Evolutionary conservation across 352 stramenopile genomes (phyloP).

Genomic region (Phytophthora brassicae): DNA sequence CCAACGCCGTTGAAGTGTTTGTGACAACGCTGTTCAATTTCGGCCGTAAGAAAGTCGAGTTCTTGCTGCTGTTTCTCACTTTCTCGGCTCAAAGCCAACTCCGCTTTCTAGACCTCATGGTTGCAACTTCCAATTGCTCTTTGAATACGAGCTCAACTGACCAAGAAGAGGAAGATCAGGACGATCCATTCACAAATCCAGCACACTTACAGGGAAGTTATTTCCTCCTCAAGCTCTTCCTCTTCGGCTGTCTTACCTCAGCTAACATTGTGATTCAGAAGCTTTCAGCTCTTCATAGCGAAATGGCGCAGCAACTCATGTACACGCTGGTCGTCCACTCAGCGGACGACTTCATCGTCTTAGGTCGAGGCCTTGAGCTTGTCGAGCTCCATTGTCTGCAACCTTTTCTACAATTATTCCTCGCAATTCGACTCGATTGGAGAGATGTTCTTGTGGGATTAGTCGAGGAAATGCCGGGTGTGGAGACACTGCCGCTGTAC

Average conservation of each 20-base stretch:
- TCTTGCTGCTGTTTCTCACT: constrained; percentile 46
- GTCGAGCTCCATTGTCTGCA: constrained; percentile 25
- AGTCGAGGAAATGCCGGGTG: constrained; percentile 45
- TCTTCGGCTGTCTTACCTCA: constrained; percentile 38
- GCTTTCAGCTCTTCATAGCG: constrained; percentile 30
- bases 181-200: constrained; percentile 8
- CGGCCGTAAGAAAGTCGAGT: constrained; percentile 27
- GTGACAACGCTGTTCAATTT: constrained; percentile 42
- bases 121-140: constrained; percentile 18
- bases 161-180: constrained; percentile 13
- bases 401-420: constrained; percentile 42
- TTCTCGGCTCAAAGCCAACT: constrained; percentile 41
- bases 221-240: constrained; percentile 53
- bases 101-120: constrained; percentile 38
- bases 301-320: constrained; percentile 30
- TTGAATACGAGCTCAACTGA: background rate
- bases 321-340: constrained; percentile 29
- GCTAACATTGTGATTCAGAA: constrained; percentile 52
- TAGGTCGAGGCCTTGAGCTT: constrained; percentile 50
- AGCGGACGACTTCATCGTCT: constrained; percentile 32
- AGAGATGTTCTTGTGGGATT: constrained; percentile 41
- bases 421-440: constrained; percentile 25
- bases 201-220: background rate
- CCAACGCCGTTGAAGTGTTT: constrained; percentile 39
- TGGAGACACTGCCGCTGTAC: constrained; percentile 40